Percentiles rank a stretch among this genome's conserved stretches.
phyloP scores from a whole-genome alignment of 306 rosid species.

The Psophocarpus tetragonolobus region DNA sequence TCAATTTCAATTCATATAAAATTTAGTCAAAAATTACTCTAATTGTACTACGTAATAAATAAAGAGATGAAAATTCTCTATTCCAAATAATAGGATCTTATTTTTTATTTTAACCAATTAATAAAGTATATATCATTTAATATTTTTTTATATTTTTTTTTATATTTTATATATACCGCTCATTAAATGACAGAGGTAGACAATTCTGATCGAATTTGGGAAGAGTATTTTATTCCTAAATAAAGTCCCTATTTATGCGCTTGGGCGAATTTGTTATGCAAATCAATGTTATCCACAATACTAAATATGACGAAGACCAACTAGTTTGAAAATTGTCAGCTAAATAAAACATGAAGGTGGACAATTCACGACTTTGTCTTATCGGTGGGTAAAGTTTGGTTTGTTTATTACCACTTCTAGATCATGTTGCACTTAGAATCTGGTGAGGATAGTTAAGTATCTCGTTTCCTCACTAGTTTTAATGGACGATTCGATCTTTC shows the following conservation, averaged over 20 bases:
- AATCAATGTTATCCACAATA: not conserved
- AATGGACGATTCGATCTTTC: not conserved
- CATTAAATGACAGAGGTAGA: too few species aligned
- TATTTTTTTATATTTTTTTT: too few species aligned
- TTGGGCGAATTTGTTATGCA: not conserved
- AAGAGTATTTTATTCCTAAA: too few species aligned
- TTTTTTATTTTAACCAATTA: too few species aligned
- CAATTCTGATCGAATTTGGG: too few species aligned
- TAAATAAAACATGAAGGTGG: slow-evolving; percentile 3
- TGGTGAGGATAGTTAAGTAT: not conserved
- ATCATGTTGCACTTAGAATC: not conserved
- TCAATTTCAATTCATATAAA: not conserved
- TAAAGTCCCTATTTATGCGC: not conserved
- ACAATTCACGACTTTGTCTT: not conserved
- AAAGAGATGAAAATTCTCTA: too few species aligned
- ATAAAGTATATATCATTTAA: too few species aligned
- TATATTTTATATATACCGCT: too few species aligned
- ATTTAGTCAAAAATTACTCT: not conserved
- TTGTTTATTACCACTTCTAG: not conserved
- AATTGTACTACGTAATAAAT: not conserved
- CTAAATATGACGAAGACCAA: not conserved
- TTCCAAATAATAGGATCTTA: too few species aligned
- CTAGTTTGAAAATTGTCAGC: not conserved
- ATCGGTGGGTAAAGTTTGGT: not conserved
- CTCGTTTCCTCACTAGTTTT: not conserved